Conservation (phyloP, 2,329 filamentous ascomycete genomes). For the Xylariales sp. region DNA sequence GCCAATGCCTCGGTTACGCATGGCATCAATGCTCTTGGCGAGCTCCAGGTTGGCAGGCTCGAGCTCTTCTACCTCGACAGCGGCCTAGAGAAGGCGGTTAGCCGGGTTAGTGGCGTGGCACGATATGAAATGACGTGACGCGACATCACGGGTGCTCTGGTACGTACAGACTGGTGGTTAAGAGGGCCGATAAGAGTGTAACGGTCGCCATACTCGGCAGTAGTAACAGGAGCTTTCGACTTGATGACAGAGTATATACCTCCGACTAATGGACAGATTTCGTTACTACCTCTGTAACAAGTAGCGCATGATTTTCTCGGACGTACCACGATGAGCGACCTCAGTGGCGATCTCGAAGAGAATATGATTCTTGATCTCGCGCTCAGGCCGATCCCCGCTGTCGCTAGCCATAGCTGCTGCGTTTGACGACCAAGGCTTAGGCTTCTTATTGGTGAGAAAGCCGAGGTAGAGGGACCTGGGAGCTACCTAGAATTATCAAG, state of each 20-base stretch:
- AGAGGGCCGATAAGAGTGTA: constrained; percentile 96
- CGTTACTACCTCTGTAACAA: constrained; percentile 38
- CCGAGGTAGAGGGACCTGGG: constrained; percentile 4
- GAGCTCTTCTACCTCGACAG: constrained; percentile 96
- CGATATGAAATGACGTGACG: not conserved
- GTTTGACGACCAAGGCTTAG: constrained; percentile 23
- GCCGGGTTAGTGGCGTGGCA: not conserved
- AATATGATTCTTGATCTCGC: constrained; percentile 92
- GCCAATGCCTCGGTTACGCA: constrained; percentile 90
- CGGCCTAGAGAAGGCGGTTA: constrained; percentile 68
- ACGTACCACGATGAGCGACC: constrained; percentile 91
- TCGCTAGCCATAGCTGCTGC: constrained; percentile 58
- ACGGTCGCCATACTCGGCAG: constrained; percentile 96
- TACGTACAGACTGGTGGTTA: constrained; percentile 85
- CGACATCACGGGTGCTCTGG: not conserved
- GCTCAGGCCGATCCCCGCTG: constrained; percentile 56
- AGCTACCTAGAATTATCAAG: not conserved
- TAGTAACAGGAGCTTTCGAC: constrained; percentile 97
- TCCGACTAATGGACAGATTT: constrained; percentile 71
- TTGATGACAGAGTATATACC: constrained; percentile 99
- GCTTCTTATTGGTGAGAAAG: constrained; percentile 7
- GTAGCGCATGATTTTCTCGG: constrained; percentile 20
- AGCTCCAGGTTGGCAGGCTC: constrained; percentile 85
- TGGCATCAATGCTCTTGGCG: constrained; percentile 84
- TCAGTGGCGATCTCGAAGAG: constrained; percentile 98